Evolutionary conservation across 805 yeast genomes (phyloP), one percentile per base, ranked within the genome.

Genomic region (Metschnikowia baotianmanensis): DNA sequence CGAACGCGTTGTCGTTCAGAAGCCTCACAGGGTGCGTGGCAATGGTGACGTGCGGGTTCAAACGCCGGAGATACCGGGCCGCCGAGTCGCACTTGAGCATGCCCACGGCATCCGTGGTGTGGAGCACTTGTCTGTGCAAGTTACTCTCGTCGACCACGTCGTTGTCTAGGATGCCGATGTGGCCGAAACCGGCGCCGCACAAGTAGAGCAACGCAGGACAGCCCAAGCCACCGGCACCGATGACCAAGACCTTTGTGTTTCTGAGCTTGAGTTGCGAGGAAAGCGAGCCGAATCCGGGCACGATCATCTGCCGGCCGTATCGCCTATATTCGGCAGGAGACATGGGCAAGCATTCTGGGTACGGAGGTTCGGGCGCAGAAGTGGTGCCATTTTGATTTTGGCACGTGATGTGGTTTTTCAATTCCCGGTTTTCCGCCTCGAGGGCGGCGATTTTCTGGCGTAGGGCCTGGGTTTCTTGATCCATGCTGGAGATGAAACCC

Each of bases 141-240:
- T 93, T 93, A 6, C 96, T 86, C 0, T 65, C 61, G 50, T 91
- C 97, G 1, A 93, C 97, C 0, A 60, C 58, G 60, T 93, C 99
- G 53, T 80, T 77, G 62, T 93, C 99, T 1, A 89, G 83, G 12
- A 93, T 84, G 3, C 96, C 96, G 17, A 93, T 70, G 2, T 65
- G 60, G 1, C 96, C 98, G 3, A 91, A 67, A 4, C 99, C 99
- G 0, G 96, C 84, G 0, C 95, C 96, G 0, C 82, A 81, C 2
- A 93, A 63, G 56, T 93, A 93, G 31, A 86, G 71, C 35, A 91
- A 61, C 0, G 95, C 95, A 0, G 99, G 97, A 51, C 95, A 83
- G 0, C 99, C 98, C 6, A 93, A 69, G 0, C 99, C 99, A 9
- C 99, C 99, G 1, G 97, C 97, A 1, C 99, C 99, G 6, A 93